Evolutionary conservation across 2,329 filamentous ascomycete genomes (phyloP).

Genomic region (Pseudodiploospora longispora): DNA sequence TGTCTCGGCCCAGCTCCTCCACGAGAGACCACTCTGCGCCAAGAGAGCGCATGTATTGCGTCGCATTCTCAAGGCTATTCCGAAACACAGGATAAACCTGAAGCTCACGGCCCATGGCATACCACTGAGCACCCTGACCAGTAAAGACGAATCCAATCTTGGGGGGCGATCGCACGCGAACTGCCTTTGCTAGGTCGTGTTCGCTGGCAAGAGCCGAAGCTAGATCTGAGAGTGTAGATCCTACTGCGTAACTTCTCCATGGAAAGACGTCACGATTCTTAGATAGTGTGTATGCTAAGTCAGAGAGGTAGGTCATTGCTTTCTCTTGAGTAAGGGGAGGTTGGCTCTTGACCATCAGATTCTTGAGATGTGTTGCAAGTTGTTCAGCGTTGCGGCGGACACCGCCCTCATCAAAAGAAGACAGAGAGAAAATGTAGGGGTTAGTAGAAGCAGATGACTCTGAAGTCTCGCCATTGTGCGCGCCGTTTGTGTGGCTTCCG

Average conservation of each 20-base stretch:
- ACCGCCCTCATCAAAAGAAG: not conserved
- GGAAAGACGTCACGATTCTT: not conserved
- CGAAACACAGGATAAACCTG: slow-evolving; percentile 2
- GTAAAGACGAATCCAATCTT: slow-evolving; percentile 5
- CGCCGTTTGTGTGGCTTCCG: not conserved
- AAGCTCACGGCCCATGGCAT: slow-evolving; percentile 11
- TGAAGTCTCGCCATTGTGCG: not conserved
- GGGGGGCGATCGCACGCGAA: not conserved
- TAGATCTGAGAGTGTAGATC: not conserved
- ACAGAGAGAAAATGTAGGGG: not conserved
- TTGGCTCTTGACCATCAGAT: not conserved
- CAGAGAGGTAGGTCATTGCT: not conserved
- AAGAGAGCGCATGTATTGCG: not conserved
- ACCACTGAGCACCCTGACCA: slow-evolving; percentile 13
- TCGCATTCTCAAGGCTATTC: not conserved
- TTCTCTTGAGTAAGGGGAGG: not conserved
- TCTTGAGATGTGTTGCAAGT: not conserved
- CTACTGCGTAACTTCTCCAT: not conserved
- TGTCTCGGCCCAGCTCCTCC: slow-evolving; percentile 1
- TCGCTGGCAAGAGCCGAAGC: not conserved
- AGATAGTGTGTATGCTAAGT: not conserved
- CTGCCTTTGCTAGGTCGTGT: not conserved
- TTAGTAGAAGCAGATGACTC: not conserved
- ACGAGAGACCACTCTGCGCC: slow-evolving; percentile 1
- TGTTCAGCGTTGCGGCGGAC: not conserved